Conservation (phyloP, 345 rosid species). For the Turritis glabra region DNA sequence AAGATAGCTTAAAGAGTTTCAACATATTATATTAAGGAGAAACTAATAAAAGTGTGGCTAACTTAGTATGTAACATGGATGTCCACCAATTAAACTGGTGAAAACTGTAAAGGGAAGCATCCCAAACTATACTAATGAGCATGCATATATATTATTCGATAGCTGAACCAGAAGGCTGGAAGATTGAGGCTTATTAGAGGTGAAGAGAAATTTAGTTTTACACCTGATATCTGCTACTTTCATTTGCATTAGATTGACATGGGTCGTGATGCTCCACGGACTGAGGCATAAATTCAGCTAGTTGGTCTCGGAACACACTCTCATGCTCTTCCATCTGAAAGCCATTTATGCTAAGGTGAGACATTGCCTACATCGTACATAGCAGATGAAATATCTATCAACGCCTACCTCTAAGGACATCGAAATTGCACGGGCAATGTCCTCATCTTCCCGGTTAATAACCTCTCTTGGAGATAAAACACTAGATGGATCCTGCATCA, state of each 20-base stretch:
- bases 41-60: slow-evolving; percentile 10
- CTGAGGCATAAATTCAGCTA: slow-evolving; percentile 34
- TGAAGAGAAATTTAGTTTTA: slow-evolving; percentile 10
- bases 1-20: slow-evolving; percentile 18
- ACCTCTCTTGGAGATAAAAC: slow-evolving; percentile 41
- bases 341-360: slow-evolving; percentile 33
- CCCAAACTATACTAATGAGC: not conserved
- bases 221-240: slow-evolving; percentile 45
- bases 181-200: slow-evolving; percentile 7
- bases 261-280: slow-evolving; percentile 30
- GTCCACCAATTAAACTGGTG: not conserved
- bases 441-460: slow-evolving; percentile 61
- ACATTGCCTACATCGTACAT: slow-evolving; percentile 8
- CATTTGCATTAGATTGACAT: slow-evolving; percentile 37
- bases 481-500: slow-evolving; percentile 53
- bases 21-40: slow-evolving; percentile 3
- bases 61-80: slow-evolving; percentile 13
- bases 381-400: slow-evolving; percentile 22
- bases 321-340: slow-evolving; percentile 76
- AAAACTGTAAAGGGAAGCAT: slow-evolving; percentile 13
- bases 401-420: slow-evolving; percentile 67
- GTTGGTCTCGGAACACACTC: slow-evolving; percentile 43
- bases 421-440: slow-evolving; percentile 69
- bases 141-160: slow-evolving; percentile 1
- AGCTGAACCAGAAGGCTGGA: slow-evolving; percentile 2